phyloP scores from a whole-genome alignment of 2,329 filamentous ascomycete genomes.

The Aspergillus hiratsukae region DNA sequence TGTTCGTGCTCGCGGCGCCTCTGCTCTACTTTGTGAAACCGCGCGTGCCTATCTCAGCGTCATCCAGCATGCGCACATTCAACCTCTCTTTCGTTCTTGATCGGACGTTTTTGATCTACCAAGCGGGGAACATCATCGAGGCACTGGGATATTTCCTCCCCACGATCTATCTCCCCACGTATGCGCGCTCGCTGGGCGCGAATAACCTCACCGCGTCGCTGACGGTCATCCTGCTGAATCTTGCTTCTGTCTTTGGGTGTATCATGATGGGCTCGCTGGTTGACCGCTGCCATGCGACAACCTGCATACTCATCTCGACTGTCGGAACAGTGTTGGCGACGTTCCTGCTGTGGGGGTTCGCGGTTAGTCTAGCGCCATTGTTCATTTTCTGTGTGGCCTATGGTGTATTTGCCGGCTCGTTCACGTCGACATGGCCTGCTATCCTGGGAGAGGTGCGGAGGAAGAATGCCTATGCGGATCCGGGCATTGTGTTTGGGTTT shows the following conservation, averaged over 20 bases:
- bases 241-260: slow-evolving; percentile 29
- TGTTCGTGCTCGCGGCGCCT: slow-evolving; percentile 38
- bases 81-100: slow-evolving; percentile 16
- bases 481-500: slow-evolving; percentile 40
- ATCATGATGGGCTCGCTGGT: slow-evolving; percentile 34
- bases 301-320: slow-evolving; percentile 40
- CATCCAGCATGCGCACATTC: background rate
- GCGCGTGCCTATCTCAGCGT: slow-evolving; percentile 18
- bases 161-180: slow-evolving; percentile 36
- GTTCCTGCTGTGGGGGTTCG: slow-evolving; percentile 47
- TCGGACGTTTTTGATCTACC: slow-evolving; percentile 44
- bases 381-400: slow-evolving; percentile 41
- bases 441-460: slow-evolving; percentile 42
- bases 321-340: slow-evolving; percentile 38
- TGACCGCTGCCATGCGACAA: slow-evolving; percentile 39
- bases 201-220: slow-evolving; percentile 22
- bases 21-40: slow-evolving; percentile 31
- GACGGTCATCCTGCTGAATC: slow-evolving; percentile 29
- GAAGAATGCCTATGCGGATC: slow-evolving; percentile 35
- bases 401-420: slow-evolving; percentile 44
- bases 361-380: slow-evolving; percentile 39
- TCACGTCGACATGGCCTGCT: slow-evolving; percentile 42
- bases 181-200: slow-evolving; percentile 26
- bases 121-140: slow-evolving; percentile 38
- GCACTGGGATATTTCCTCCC: slow-evolving; percentile 37